These are phyloP conservation scores for Cicer judaicum DNA, from an alignment of 306 rosid genomes.

Conservation along the genomic window DNA sequence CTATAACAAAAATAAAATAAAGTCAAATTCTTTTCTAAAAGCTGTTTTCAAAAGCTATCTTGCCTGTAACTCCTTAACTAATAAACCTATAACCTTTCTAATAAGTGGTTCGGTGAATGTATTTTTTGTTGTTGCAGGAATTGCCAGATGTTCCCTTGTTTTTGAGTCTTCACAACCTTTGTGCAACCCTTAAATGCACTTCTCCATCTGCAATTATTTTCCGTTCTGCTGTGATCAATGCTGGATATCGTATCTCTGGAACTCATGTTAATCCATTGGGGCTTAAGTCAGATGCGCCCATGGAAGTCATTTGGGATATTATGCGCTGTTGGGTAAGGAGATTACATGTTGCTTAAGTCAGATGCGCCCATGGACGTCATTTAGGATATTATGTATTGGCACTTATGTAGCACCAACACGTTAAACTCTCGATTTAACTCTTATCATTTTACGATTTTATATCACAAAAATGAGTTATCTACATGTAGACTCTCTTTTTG, in stretches of 20 bases:
- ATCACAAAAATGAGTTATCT: no score
- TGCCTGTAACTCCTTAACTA: not conserved
- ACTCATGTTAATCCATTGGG: constrained; percentile 95
- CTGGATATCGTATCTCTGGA: constrained; percentile 91
- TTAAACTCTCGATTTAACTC: no score
- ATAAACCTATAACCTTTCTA: not conserved
- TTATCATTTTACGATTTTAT: no score
- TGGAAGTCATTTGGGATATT: constrained; percentile 95
- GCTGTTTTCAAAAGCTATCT: no score
- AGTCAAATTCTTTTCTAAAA: no score
- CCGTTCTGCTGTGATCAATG: constrained; percentile 94
- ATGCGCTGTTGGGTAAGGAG: constrained; percentile 97
- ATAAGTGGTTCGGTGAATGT: not conserved
- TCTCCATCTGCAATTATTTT: constrained; percentile 92
- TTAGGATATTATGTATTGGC: not conserved
- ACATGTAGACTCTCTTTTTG: no score
- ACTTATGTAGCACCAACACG: no score
- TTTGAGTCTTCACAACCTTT: constrained; percentile 91
- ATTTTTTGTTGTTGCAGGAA: constrained; percentile 65
- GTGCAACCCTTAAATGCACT: constrained; percentile 95
- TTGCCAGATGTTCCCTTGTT: constrained; percentile 92
- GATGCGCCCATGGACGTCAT: no score
- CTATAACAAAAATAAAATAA: no score
- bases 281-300: constrained; percentile 94
- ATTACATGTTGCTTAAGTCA: not conserved